phyloP scores from a whole-genome alignment of 352 stramenopile species.

The Phytopythium sindhum region DNA sequence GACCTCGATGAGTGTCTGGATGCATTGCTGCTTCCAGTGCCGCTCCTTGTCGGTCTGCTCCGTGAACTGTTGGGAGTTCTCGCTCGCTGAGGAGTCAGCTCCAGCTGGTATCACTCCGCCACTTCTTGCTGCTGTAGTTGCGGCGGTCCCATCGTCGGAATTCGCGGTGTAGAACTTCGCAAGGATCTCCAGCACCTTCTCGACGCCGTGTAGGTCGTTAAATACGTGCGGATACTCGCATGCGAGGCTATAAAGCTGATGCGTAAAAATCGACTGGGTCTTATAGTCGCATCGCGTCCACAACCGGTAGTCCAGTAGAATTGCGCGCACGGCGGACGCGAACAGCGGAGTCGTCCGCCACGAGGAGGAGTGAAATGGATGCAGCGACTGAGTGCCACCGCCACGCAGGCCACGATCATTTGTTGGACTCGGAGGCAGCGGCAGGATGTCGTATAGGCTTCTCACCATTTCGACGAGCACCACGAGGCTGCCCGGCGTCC shows the following conservation, averaged over 20 bases:
- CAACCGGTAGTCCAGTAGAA: slow-evolving; percentile 67
- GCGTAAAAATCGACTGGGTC: slow-evolving; percentile 78
- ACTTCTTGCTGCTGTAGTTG: neutral
- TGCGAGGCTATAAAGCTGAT: slow-evolving; percentile 71
- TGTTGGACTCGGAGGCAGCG: slow-evolving; percentile 17
- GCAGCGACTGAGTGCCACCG: slow-evolving; percentile 17
- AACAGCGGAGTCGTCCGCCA: slow-evolving; percentile 79
- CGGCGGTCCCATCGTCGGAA: no score
- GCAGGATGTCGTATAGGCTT: slow-evolving; percentile 51
- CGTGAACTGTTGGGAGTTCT: slow-evolving; percentile 46
- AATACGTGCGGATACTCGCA: slow-evolving; percentile 65
- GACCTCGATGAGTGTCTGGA: slow-evolving; percentile 70
- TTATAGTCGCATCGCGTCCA: slow-evolving; percentile 66
- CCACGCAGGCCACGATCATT: slow-evolving; percentile 5
- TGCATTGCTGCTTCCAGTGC: slow-evolving; percentile 74
- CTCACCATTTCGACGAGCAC: slow-evolving; percentile 65
- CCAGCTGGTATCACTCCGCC: neutral
- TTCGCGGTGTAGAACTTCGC: slow-evolving; percentile 42
- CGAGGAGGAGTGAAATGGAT: slow-evolving; percentile 59
- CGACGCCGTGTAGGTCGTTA: slow-evolving; percentile 58
- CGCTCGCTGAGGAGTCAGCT: slow-evolving; percentile 6
- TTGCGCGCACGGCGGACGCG: slow-evolving; percentile 52
- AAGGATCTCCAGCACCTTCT: slow-evolving; percentile 66
- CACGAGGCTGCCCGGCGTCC: slow-evolving; percentile 63
- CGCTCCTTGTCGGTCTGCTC: slow-evolving; percentile 47